phyloP scores from a whole-genome alignment of 1,139 yeast genomes.

The Yamadazyma dendronema region DNA sequence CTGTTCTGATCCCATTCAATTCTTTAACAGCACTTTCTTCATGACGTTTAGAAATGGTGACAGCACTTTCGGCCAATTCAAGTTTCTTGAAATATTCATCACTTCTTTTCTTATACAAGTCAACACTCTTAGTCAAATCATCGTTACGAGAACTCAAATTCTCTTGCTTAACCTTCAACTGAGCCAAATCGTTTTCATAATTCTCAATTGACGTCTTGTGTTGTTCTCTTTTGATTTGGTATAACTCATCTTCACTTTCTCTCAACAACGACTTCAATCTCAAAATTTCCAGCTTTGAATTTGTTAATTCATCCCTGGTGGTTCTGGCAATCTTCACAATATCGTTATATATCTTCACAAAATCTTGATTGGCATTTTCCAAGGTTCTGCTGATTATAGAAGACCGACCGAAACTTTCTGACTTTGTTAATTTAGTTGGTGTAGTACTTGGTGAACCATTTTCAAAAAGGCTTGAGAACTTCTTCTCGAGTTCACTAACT shows the following conservation, averaged over 20 bases:
- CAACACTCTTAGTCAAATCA: slow-evolving; percentile 54
- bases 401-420: slow-evolving; percentile 42
- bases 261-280: slow-evolving; percentile 50
- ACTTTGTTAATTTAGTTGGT: slow-evolving; percentile 20
- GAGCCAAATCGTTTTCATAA: slow-evolving; percentile 43
- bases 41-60: slow-evolving; percentile 59
- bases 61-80: slow-evolving; percentile 77
- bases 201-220: slow-evolving; percentile 37
- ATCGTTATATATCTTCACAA: slow-evolving; percentile 55
- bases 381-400: slow-evolving; percentile 27
- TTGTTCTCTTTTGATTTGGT: slow-evolving; percentile 35
- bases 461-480: slow-evolving; percentile 28
- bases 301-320: slow-evolving; percentile 49
- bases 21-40: slow-evolving; percentile 59
- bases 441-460: slow-evolving; percentile 16
- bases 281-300: slow-evolving; percentile 51
- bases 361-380: slow-evolving; percentile 41
- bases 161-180: slow-evolving; percentile 50
- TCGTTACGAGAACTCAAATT: slow-evolving; percentile 48
- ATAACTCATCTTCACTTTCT: slow-evolving; percentile 47
- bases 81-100: slow-evolving; percentile 73
- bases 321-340: slow-evolving; percentile 48
- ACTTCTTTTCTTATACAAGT: slow-evolving; percentile 67
- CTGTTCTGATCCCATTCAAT: slow-evolving; percentile 52
- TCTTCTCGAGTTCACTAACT: slow-evolving; percentile 33